Evolutionary conservation across 169 alveolate genomes (phyloP).

Genomic region (Amoebophrya sp.): DNA sequence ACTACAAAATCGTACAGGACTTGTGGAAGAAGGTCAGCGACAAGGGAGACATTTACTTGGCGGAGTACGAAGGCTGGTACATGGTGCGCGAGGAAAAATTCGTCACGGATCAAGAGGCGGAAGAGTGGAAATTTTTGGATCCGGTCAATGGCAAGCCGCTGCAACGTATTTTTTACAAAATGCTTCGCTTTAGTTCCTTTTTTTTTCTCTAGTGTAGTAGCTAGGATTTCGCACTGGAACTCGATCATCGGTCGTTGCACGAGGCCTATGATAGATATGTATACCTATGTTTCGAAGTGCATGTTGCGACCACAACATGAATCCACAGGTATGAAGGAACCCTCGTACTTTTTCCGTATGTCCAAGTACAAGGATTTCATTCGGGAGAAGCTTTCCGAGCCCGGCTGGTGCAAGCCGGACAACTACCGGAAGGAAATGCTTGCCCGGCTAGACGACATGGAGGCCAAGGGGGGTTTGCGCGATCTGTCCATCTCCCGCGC

Average conservation of each 20-base stretch:
- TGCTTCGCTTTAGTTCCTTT: not conserved
- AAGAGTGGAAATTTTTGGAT: constrained; percentile 65
- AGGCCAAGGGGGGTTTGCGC: constrained; percentile 46
- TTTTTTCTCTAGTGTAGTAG: no score
- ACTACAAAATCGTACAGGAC: constrained; percentile 60
- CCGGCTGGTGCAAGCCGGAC: constrained; percentile 34
- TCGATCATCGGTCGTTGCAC: no score
- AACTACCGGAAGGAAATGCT: constrained; percentile 24
- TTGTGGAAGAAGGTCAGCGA: constrained; percentile 65
- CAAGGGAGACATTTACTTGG: constrained; percentile 58
- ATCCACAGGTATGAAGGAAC: constrained; percentile 64
- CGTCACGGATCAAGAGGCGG: constrained; percentile 77
- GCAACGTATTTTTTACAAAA: constrained; percentile 31
- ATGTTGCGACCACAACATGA: no score
- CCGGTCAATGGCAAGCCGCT: constrained; percentile 46
- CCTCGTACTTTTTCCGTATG: constrained; percentile 79
- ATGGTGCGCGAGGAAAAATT: constrained; percentile 78
- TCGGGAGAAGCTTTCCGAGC: constrained; percentile 55
- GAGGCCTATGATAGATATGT: no score
- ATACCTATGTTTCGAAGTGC: no score
- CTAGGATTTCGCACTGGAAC: no score
- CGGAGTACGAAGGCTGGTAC: constrained; percentile 77
- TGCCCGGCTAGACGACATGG: not conserved
- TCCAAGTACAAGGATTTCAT: constrained; percentile 67
- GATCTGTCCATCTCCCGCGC: constrained; percentile 81